Evolutionary conservation across 352 stramenopile species (phyloP), one percentile per base, ranked within the genome.

Genomic region (Peronospora tabacina): DNA sequence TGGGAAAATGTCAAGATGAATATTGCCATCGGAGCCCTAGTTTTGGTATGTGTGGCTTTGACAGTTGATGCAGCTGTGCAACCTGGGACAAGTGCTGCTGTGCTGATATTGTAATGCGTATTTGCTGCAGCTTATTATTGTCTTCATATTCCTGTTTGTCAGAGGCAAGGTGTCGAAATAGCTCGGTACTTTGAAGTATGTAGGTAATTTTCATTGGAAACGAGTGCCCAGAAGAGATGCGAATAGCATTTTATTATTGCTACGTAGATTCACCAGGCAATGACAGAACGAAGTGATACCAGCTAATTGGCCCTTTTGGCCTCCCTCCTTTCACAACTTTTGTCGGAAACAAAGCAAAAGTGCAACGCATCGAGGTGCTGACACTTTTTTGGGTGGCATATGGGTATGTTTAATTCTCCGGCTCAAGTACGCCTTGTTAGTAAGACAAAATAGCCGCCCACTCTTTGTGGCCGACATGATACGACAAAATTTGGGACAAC

Each of bases 1-100:
- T 75, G 82, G 64, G 74, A 94, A 55, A 94, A 94, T 43, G 59
- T 94, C 24, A 94, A 94, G 63, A 85, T 92, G 79, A 91, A 77
- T 49, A 79, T 90, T 53, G 75, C 78, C 12, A 85, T 88, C 28
- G 75, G 66, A 45, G 61, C 84, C 46, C 57, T 88, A 28, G 61
- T 80, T 60, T 46, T 70, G 54, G 83, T 94, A 81, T 22, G 79
- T 55, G 28, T 40, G 15, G 13, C 17, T 2, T 32, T 16, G 7
- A 34, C 5, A 12, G 4, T 44, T 13, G 10, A 5, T 32, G n/a
- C 22, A 11, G 20, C 37, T 24, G 28, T 10, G 12, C 11, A 12
- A 43, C 2, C 12, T 26, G 4, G n/a, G 19, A 22, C 20, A 44
- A 36, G 45, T 22, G 16, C 8, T 46, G 20, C 9, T 32, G 22